Evolutionary conservation across 768 basidiomycete species (phyloP), one percentile per base, ranked within the genome.

Genomic region (Cubamyces lactineus): DNA sequence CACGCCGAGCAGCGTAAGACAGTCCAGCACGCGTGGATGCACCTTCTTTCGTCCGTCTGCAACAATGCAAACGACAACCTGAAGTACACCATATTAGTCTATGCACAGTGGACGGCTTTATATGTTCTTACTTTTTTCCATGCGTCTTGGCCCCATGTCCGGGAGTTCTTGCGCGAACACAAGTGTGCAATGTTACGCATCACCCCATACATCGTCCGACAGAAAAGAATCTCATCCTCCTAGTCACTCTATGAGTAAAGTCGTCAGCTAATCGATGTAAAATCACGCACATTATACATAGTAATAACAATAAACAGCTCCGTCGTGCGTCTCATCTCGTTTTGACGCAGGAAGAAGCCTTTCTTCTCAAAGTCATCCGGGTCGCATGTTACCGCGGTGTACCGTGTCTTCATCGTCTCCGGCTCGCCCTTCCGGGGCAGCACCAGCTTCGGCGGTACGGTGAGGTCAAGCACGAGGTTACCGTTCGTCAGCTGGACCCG

Each of bases 241-340:
- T 93, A 46, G 13, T 26, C 21, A 38, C 43, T 13, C 47, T 40
- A 11, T 48, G 26, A 61, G 39, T 39, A 26, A 59, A 53, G 28
- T 48, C 48, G 50, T 34, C 48, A 41, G 57, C 6, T 6, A 26
- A 15, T 4, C 2, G 39, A 38, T n/a, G 61, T n/a, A n/a, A 34
- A 52, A 23, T 62, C 24, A 73, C 88, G 71, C 73, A 96, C 96
- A 73, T 97, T 97, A 72, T 89, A 97, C 94, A 97, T 94, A 23
- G 95, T 98, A 69, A 98, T 91, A 60, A 94, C 92, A 71, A 98
- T 90, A 77, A 96, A 91, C 57, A 98, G 73, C 70, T 98, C 96
- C 13, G 94, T 97, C 58, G 88, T 83, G 55, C 94, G 82, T 30
- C 87, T 86, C 63, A 76, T 84, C 69, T 91, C 84, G 70, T 89